Percentiles rank a stretch among this genome's conserved stretches.
Conservation (phyloP, 352 stramenopile species). For the Pythium aphanidermatum region DNA sequence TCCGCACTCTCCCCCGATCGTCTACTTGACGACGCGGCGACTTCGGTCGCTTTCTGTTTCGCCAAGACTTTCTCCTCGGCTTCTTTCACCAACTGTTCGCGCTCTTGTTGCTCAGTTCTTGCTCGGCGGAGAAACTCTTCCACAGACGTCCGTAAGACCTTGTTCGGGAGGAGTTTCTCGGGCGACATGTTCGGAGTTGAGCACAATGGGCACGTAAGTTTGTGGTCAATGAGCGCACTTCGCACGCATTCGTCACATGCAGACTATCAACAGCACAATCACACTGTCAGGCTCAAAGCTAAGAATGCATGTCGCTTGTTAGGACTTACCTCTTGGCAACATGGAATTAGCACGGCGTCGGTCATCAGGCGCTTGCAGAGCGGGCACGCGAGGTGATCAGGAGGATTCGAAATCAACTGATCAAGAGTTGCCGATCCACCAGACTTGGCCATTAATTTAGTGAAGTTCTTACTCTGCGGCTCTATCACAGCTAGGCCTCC, state of each 20-base stretch:
- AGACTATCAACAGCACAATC: constrained; percentile 31
- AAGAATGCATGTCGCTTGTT: constrained; percentile 9
- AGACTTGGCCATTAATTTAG: constrained; percentile 88
- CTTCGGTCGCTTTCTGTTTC: constrained; percentile 71
- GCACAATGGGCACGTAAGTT: constrained; percentile 78
- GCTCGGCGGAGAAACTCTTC: constrained; percentile 77
- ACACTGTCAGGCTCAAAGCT: background rate
- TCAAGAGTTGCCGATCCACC: constrained; percentile 86
- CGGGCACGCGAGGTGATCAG: constrained; percentile 84
- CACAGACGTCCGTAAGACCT: constrained; percentile 74
- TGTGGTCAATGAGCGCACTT: constrained; percentile 66
- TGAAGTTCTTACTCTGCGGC: constrained; percentile 89
- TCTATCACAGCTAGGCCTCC: constrained; percentile 87
- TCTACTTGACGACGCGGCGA: constrained; percentile 41
- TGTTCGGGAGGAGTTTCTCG: constrained; percentile 80
- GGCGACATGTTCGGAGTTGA: constrained; percentile 78
- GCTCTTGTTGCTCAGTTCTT: constrained; percentile 77
- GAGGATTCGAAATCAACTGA: constrained; percentile 87
- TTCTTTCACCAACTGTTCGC: constrained; percentile 79
- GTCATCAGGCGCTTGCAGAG: constrained; percentile 86
- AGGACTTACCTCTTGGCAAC: constrained; percentile 80
- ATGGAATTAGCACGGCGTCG: constrained; percentile 83
- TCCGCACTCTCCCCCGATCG: constrained; percentile 67
- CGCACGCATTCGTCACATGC: constrained; percentile 82
- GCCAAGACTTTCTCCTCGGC: constrained; percentile 73